Evolutionary conservation across 495 filamentous ascomycete species (phyloP).

Genomic region (Penicillium coffeae): DNA sequence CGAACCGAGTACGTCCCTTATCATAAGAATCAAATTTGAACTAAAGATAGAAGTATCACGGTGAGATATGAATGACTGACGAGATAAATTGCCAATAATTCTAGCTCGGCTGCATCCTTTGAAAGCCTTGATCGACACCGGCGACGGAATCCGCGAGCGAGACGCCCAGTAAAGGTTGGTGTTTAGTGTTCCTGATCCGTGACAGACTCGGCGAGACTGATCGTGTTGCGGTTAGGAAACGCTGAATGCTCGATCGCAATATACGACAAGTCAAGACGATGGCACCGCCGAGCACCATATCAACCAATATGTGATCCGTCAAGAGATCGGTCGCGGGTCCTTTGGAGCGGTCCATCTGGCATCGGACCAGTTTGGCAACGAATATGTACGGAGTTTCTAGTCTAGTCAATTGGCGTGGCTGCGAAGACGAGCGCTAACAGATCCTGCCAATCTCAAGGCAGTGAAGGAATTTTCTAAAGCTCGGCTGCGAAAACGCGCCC

Average conservation of each 20-base stretch:
- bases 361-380: slow-evolving; percentile 81
- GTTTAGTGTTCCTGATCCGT: slow-evolving; percentile 2
- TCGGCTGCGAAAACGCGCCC: slow-evolving; percentile 83
- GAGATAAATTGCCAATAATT: not conserved
- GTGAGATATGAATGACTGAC: not conserved
- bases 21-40: not conserved
- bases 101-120: slow-evolving; percentile 49
- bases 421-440: no score
- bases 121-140: slow-evolving; percentile 75
- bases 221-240: slow-evolving; percentile 63
- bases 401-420: no score
- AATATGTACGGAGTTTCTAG: no score
- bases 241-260: slow-evolving; percentile 82
- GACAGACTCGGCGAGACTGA: slow-evolving; percentile 23
- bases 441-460: no score
- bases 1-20: slow-evolving; percentile 16
- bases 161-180: slow-evolving; percentile 67
- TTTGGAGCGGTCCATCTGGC: slow-evolving; percentile 94
- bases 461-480: slow-evolving; percentile 98
- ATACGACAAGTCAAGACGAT: slow-evolving; percentile 80
- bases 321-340: slow-evolving; percentile 93
- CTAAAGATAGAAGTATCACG: not conserved
- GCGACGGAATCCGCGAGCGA: slow-evolving; percentile 63
- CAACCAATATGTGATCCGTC: slow-evolving; percentile 91
- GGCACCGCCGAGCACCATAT: slow-evolving; percentile 74